Evolutionary conservation across 139 green algal genomes (phyloP), one percentile per base, ranked within the genome.

Genomic region (Closterium sp.): DNA sequence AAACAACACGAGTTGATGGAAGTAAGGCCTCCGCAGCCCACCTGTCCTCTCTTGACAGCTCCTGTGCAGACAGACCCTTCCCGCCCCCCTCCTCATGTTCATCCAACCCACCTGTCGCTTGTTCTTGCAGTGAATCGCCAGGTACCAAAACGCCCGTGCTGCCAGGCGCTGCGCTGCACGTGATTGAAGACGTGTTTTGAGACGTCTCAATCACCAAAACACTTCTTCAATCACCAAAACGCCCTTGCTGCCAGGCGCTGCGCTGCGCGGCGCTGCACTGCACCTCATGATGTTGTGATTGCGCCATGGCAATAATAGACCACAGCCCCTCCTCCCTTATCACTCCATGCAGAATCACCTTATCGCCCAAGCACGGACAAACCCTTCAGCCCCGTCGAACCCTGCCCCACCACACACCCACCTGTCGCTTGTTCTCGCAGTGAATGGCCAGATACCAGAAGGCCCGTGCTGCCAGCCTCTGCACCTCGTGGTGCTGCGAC

Each of bases 381-480:
- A n/a, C n/a, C n/a, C n/a, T n/a, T n/a, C n/a, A n/a, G n/a, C n/a
- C n/a, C n/a, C n/a, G n/a, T n/a, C 32, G 32, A 38, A 2, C 32
- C 3, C 3, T 31, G 2, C n/a, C 79, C 3, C 3, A 6, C 79
- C 4, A n/a, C 42, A 62, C 17, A 86, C 50, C 9, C 30, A 94
- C 85, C 86, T 91, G 92, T n/a, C 85, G 79, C 92, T 95, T 95
- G 90, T 95, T 89, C 21, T 95, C 93, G 24, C 93, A 89, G 17
- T 94, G 91, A 45, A 93, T 91, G 3, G 93, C 90, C 86, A 96
- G 91, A 85, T 96, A 94, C 95, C 95, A 96, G 84, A 96, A 95
- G 22, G 95, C 95, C 3, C 85, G 28, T 22, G 95, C 94, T 0
- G 95, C 93, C 2, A 95, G 93, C 87, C 91, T 62, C 91, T 96